These are phyloP conservation scores for Daldinia concentrica DNA, from an alignment of 495 filamentous ascomycete species.

Conservation along the genomic window DNA sequence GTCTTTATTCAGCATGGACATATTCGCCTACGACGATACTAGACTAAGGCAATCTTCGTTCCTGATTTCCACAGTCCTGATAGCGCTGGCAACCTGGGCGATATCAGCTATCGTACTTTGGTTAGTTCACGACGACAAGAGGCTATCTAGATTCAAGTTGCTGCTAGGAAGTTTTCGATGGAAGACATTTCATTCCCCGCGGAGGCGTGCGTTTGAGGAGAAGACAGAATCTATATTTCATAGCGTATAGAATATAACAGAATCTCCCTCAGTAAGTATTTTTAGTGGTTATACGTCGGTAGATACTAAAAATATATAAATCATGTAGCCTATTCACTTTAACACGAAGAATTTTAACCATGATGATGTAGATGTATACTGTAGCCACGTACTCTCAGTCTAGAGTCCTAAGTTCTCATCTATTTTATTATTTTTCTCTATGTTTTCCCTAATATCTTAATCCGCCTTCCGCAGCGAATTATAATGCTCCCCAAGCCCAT, in stretches of 20 bases:
- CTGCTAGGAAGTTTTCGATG: neutral
- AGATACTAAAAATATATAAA: neutral
- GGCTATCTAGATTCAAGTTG: constrained; percentile 9
- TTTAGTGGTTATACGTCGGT: neutral
- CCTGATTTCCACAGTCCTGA: constrained; percentile 20
- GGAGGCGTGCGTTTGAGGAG: neutral
- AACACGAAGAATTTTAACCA: neutral
- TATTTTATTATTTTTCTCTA: constrained; percentile 8
- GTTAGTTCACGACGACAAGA: constrained; percentile 29
- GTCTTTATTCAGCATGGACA: constrained; percentile 35
- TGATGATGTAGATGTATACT: neutral
- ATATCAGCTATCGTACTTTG: constrained; percentile 30
- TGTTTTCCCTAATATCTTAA: neutral
- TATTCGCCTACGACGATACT: constrained; percentile 32
- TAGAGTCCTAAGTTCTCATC: neutral
- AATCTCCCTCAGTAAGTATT: no score
- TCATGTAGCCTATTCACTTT: neutral
- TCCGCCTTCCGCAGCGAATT: constrained; percentile 75
- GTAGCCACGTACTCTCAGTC: neutral
- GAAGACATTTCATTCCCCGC: neutral
- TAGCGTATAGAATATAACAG: neutral
- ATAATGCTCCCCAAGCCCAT: constrained; percentile 95
- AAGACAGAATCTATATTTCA: constrained; percentile 10
- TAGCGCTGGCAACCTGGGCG: constrained; percentile 34
- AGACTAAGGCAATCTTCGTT: constrained; percentile 23